A percentile compares a stretch with the other conserved stretches of the same genome.
Conservation (phyloP, 1,284 basidiomycete genomes). For the Trametes pubescens region DNA sequence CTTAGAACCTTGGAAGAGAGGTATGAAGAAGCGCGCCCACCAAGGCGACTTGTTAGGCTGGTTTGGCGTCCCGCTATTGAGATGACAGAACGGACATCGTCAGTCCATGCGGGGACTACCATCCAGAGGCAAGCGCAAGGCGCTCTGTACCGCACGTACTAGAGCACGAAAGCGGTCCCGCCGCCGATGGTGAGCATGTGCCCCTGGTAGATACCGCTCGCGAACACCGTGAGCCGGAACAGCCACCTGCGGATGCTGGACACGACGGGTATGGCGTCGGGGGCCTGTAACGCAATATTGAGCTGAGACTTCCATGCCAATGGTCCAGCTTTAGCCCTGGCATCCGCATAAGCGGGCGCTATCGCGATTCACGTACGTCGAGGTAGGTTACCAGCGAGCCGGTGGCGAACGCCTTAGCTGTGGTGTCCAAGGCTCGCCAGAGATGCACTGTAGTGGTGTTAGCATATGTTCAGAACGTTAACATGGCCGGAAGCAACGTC, state of each 20-base stretch:
- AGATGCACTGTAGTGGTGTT: neutral
- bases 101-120: neutral
- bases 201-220: slow-evolving; percentile 3
- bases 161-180: slow-evolving; percentile 20
- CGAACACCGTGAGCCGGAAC: neutral
- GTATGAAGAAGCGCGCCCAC: neutral
- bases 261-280: neutral
- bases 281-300: neutral
- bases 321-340: neutral
- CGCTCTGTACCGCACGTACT: slow-evolving; percentile 10
- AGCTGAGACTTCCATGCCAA: neutral
- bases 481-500: no score
- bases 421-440: neutral
- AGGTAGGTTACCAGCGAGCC: neutral
- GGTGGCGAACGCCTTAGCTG: neutral
- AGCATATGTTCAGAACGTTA: no score
- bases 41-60: neutral
- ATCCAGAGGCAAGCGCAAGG: neutral
- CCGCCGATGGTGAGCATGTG: slow-evolving; percentile 22
- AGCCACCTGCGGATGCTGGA: neutral
- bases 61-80: no score
- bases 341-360: neutral
- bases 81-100: no score
- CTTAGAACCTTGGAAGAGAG: neutral
- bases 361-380: neutral